These are phyloP conservation scores for Skeletonema grethae DNA, from an alignment of 108 stramenopile genomes.

Conservation along the genomic window DNA sequence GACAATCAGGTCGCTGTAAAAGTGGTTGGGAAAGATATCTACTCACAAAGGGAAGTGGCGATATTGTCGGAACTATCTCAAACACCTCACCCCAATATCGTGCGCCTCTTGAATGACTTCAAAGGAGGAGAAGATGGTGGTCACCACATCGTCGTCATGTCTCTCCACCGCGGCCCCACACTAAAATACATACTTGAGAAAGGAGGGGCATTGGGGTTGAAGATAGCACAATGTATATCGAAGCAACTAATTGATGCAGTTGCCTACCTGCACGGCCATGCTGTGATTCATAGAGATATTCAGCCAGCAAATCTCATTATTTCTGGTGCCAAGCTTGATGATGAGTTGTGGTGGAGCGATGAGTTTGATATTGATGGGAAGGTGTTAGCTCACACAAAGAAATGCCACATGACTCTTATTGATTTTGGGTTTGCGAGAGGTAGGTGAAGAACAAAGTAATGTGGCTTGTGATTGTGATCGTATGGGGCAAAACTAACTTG, in stretches of 20 bases:
- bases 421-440: conserved; percentile 87
- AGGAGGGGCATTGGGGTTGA: conserved; percentile 76
- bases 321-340: conserved; percentile 25
- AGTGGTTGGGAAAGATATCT: conserved; percentile 68
- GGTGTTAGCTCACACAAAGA: conserved; percentile 40
- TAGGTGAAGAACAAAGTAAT: not conserved
- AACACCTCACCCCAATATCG: conserved; percentile 70
- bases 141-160: conserved; percentile 27
- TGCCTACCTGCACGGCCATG: conserved; percentile 81
- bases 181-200: conserved; percentile 71
- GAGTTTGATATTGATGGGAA: conserved; percentile 52
- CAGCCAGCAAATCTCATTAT: conserved; percentile 75
- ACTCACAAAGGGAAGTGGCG: conserved; percentile 78
- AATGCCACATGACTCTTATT: conserved; percentile 74
- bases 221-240: conserved; percentile 64
- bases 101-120: conserved; percentile 68
- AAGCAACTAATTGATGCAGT: conserved; percentile 78
- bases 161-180: conserved; percentile 61
- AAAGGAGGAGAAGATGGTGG: conserved; percentile 47
- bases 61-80: conserved; percentile 65
- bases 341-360: conserved; percentile 69
- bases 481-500: not conserved
- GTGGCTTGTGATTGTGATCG: not conserved
- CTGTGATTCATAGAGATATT: conserved; percentile 87
- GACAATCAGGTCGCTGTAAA: conserved; percentile 83